Evolutionary conservation across 208 protist species (phyloP).

Genomic region (Trypanosoma vivax): DNA sequence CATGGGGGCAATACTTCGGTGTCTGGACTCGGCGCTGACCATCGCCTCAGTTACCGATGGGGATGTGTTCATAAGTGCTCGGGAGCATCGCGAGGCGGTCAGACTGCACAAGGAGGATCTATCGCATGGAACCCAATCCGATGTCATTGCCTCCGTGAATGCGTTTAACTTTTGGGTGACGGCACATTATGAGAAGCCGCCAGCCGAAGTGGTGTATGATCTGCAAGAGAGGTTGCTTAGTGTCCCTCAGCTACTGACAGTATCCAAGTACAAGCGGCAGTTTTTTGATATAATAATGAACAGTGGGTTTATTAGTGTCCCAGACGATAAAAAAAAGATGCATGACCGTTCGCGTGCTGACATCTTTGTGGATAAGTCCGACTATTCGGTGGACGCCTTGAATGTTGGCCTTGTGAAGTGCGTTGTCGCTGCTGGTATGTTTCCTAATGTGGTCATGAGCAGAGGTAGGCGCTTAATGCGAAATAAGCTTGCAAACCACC

Average conservation of each 20-base stretch:
- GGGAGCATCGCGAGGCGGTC: constrained; percentile 42
- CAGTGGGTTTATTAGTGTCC: constrained; percentile 35
- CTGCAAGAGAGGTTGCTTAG: constrained; percentile 56
- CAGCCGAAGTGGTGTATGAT: constrained; percentile 28
- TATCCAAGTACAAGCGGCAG: constrained; percentile 67
- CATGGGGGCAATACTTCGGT: constrained; percentile 83
- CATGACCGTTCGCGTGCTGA: constrained; percentile 13
- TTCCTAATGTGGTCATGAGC: constrained; percentile 64
- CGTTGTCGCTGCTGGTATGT: constrained; percentile 44
- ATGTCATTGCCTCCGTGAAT: constrained; percentile 81
- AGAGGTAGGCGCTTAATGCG: constrained; percentile 35
- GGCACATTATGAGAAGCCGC: constrained; percentile 27
- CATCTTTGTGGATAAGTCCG: constrained; percentile 59
- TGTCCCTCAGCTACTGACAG: constrained; percentile 43
- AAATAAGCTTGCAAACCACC: constrained; percentile 39
- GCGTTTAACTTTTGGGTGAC: constrained; percentile 88
- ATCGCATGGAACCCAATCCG: constrained; percentile 64
- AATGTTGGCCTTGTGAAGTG: constrained; percentile 68
- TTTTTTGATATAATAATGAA: constrained; percentile 54
- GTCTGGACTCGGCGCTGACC: constrained; percentile 92
- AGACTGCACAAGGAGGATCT: constrained; percentile 72
- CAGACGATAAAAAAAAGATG: not conserved
- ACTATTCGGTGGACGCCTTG: constrained; percentile 39
- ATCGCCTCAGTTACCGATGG: constrained; percentile 72
- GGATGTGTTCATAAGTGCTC: constrained; percentile 55